Base-by-base conservation (phyloP, 495 filamentous ascomycete species). In the Staphylotrichum tortipilum region DNA sequence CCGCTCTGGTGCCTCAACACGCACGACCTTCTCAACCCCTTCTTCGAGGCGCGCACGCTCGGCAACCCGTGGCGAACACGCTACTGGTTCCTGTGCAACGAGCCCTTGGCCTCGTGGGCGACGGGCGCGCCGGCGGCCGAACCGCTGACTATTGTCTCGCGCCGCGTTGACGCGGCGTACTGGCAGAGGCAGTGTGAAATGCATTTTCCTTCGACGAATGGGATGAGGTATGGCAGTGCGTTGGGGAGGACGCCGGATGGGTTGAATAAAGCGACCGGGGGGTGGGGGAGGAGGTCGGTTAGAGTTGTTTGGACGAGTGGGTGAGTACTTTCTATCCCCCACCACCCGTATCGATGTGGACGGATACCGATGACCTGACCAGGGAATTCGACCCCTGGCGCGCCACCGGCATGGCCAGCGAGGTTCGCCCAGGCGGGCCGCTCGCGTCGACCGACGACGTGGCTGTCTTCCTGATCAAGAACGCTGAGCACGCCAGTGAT, bases 71-170 rank as follows among this genome's bases (percentile, higher is more conserved):
- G 83, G 64, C 64, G 77, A 11, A 80, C 83, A 47, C 84, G 79
- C 79, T 66, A 73, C 59, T 83, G 77, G 79, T 67, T 84, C 55
- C 64, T 80, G 41, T 82, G 81, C 68, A 83, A 84, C 58, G 78
- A 84, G 61, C 79, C 81, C 0, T 24, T 62, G 1, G 59, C 53
- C 1, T 59, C 50, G 26, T 62, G 59, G 61, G 55, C 56, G 0
- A 56, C 76, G 46, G 78, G 76, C 24, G 77, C 79, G n/a, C 79
- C 80, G 4, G 37, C 49, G 14, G 48, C 40, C 12, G 14, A 68
- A 56, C 45, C 44, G 1, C 52, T n/a, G n/a, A n/a, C 61, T 2
- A 62, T 83, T 30, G 78, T 83, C 31, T 83, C 80, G 19, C 74
- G 79, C 26, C 68, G 78, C 10, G 71, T 83, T 40, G 70, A 64